Evolutionary conservation across 2,329 filamentous ascomycete genomes (phyloP).

Genomic region (Xylaria sp.): DNA sequence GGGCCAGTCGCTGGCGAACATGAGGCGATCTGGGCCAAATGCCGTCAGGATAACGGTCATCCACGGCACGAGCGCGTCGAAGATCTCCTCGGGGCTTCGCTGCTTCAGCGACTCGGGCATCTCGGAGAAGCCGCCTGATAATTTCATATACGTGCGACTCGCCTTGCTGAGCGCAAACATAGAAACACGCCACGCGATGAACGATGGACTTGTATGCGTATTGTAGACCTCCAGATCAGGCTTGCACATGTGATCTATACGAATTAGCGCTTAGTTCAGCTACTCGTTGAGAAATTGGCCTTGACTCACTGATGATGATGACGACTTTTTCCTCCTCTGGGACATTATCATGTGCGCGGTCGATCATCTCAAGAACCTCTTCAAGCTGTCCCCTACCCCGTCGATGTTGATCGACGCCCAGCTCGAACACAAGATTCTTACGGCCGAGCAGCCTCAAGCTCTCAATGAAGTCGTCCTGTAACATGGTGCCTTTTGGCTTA

Average conservation of each 20-base stretch:
- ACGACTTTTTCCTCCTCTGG: conserved; percentile 68
- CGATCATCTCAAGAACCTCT: conserved; percentile 76
- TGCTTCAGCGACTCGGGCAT: conserved; percentile 68
- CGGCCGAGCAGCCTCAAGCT: conserved; percentile 72
- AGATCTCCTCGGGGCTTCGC: conserved; percentile 65
- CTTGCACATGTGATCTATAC: conserved; percentile 86
- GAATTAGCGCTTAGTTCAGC: conserved; percentile 21
- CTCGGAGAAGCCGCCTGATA: conserved; percentile 88
- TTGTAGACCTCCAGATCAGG: conserved; percentile 76
- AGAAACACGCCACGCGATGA: conserved; percentile 74
- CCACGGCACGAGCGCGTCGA: conserved; percentile 74
- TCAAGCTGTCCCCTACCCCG: conserved; percentile 79
- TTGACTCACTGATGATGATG: conserved; percentile 74
- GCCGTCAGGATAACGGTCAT: conserved; percentile 75
- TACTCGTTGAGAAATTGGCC: neutral
- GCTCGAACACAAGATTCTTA: conserved; percentile 77
- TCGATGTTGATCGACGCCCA: conserved; percentile 84
- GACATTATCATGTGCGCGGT: conserved; percentile 70
- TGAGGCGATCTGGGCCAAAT: conserved; percentile 77
- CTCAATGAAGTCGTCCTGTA: conserved; percentile 71
- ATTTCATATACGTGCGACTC: conserved; percentile 82
- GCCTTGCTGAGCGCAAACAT: conserved; percentile 74
- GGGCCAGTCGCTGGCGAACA: conserved; percentile 96
- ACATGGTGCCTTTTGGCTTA: conserved; percentile 72
- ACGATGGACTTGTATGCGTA: conserved; percentile 64